A percentile compares a stretch with the other conserved stretches of the same genome.
Evolutionary conservation across 1,139 yeast genomes (phyloP).

Genomic region (Lodderomyces elongisporus): DNA sequence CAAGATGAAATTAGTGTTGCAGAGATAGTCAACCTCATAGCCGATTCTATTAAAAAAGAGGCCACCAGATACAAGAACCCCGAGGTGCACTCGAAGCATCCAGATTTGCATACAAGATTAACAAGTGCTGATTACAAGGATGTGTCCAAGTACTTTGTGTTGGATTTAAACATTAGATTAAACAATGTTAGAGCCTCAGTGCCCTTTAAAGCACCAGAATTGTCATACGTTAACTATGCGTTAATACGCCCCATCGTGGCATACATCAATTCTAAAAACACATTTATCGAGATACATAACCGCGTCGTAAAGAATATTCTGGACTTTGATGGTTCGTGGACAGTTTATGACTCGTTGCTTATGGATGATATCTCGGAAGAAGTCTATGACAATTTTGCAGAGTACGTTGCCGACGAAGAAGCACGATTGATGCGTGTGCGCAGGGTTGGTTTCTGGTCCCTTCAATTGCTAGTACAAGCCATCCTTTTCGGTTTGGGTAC

Average conservation of each 20-base stretch:
- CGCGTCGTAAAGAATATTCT: slow-evolving; percentile 71
- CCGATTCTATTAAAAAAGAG: slow-evolving; percentile 37
- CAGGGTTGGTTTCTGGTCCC: slow-evolving; percentile 90
- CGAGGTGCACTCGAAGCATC: slow-evolving; percentile 27
- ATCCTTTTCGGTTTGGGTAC: slow-evolving; percentile 76
- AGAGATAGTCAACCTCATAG: slow-evolving; percentile 37
- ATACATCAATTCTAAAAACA: slow-evolving; percentile 82
- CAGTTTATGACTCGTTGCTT: slow-evolving; percentile 80
- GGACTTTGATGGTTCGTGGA: slow-evolving; percentile 96
- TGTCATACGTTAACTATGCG: slow-evolving; percentile 87
- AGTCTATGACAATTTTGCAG: slow-evolving; percentile 85
- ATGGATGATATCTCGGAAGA: slow-evolving; percentile 91
- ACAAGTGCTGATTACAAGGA: slow-evolving; percentile 26
- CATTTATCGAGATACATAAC: slow-evolving; percentile 84
- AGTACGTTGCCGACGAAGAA: slow-evolving; percentile 84
- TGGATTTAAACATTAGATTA: slow-evolving; percentile 73
- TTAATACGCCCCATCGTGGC: slow-evolving; percentile 92
- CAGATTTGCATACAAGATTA: slow-evolving; percentile 25
- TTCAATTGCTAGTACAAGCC: slow-evolving; percentile 78
- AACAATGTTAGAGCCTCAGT: slow-evolving; percentile 85
- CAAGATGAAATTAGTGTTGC: slow-evolving; percentile 39
- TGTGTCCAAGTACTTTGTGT: slow-evolving; percentile 55
- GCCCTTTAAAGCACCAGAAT: slow-evolving; percentile 78
- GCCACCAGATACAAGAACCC: slow-evolving; percentile 37
- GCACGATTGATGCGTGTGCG: slow-evolving; percentile 65